phyloP scores from a whole-genome alignment of 192 early-diverging fungal species.

The Coemansia sp. region DNA sequence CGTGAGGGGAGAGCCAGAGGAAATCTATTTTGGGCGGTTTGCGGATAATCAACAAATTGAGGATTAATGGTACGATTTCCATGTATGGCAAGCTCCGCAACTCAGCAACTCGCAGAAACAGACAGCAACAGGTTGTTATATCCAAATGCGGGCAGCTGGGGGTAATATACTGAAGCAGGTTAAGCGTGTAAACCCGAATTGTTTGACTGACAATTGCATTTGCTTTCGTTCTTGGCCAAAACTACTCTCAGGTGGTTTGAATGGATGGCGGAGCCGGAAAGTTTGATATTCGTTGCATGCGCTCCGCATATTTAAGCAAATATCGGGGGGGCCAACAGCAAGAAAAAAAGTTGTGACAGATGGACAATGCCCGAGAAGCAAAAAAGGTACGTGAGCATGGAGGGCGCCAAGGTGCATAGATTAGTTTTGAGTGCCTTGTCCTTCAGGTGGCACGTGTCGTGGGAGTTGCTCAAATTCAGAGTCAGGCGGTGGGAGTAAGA shows the following conservation, averaged over 20 bases:
- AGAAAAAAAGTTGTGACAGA: neutral
- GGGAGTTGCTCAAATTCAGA: slow-evolving; percentile 8
- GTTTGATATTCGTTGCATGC: neutral
- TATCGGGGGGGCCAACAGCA: neutral
- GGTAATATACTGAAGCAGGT: neutral
- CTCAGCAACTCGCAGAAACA: neutral
- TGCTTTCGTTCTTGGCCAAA: neutral
- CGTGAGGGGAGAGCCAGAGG: neutral
- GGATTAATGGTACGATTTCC: neutral
- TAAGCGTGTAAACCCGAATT: neutral
- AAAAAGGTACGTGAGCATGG: neutral
- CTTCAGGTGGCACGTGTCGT: neutral
- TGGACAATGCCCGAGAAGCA: neutral
- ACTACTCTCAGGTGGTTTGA: neutral
- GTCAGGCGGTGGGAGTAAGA: neutral
- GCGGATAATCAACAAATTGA: slow-evolving; percentile 3
- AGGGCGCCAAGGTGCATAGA: slow-evolving; percentile 4
- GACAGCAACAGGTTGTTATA: neutral
- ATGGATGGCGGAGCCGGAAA: neutral
- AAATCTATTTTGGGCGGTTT: neutral
- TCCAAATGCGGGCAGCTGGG: neutral
- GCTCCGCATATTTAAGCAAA: neutral
- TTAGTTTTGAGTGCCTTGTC: neutral
- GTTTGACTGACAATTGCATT: neutral
- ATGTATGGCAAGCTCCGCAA: neutral